These are phyloP conservation scores for Seminavis robusta DNA, from an alignment of 108 stramenopile genomes.

Conservation along the genomic window DNA sequence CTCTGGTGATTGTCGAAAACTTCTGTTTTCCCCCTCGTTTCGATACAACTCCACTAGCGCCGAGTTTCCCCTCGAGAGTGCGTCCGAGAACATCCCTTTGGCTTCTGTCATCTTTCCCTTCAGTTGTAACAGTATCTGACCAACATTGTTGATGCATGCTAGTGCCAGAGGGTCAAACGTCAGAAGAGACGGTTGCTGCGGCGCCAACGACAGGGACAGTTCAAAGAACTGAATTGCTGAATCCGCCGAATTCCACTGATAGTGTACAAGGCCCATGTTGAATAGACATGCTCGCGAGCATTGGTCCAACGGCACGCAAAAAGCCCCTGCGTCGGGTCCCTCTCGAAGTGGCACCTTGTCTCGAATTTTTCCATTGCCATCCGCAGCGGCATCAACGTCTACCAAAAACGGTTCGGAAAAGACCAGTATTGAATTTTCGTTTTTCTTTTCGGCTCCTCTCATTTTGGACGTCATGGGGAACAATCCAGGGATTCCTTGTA, in stretches of 20 bases:
- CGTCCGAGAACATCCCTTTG: constrained; percentile 9
- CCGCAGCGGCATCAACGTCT: too few species aligned
- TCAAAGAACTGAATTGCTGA: constrained; percentile 19
- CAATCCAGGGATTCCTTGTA: not conserved
- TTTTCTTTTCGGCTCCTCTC: not conserved
- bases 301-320: constrained; percentile 6
- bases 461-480: not conserved
- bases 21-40: not conserved
- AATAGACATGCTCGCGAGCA: constrained; percentile 14
- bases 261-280: constrained; percentile 20
- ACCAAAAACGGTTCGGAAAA: not conserved
- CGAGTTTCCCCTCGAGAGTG: constrained; percentile 8
- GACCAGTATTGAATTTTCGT: not conserved
- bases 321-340: not conserved
- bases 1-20: not conserved
- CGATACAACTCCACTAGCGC: constrained; percentile 6
- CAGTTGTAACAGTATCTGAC: constrained; percentile 8
- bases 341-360: not conserved
- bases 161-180: constrained; percentile 12
- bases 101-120: constrained; percentile 3
- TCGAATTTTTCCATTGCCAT: too few species aligned
- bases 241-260: constrained; percentile 12
- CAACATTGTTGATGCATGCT: constrained; percentile 11
- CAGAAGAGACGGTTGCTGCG: constrained; percentile 1
- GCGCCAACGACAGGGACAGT: constrained; percentile 4